Evolutionary conservation across 192 early-diverging fungal genomes (phyloP).

Genomic region (Allomyces javanicus): DNA sequence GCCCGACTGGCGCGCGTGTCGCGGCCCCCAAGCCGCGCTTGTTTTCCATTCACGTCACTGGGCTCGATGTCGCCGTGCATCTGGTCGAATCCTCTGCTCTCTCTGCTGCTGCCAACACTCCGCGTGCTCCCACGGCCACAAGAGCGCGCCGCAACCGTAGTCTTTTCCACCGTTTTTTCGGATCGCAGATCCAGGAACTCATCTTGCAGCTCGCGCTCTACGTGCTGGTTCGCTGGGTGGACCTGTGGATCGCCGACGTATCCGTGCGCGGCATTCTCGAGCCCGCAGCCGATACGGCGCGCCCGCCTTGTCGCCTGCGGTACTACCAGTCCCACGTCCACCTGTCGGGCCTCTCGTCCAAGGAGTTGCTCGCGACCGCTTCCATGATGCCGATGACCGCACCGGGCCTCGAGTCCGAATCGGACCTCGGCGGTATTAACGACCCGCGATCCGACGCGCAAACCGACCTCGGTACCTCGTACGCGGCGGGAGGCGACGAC

Average conservation of each 20-base stretch:
- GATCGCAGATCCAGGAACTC: background rate
- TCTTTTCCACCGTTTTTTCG: background rate
- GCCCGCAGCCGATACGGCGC: no score
- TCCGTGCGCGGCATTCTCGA: no score
- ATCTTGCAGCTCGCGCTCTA: background rate
- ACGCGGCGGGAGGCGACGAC: no score
- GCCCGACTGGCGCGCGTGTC: no score
- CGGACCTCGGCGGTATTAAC: background rate
- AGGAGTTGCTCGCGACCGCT: background rate
- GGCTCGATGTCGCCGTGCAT: no score
- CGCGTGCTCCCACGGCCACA: no score
- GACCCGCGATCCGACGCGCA: background rate
- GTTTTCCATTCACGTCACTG: no score
- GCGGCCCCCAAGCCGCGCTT: no score
- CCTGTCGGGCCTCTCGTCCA: background rate
- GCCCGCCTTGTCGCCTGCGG: background rate
- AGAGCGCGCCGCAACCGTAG: no score
- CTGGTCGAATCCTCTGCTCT: no score
- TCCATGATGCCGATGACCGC: background rate
- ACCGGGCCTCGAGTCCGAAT: background rate
- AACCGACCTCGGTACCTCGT: no score
- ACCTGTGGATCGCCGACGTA: background rate
- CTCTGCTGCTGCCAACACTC: no score
- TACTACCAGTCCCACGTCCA: background rate
- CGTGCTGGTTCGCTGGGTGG: background rate